A percentile compares a stretch with the other conserved stretches of the same genome.
Conservation (phyloP, 345 rosid species). For the Gossypium arboreum region DNA sequence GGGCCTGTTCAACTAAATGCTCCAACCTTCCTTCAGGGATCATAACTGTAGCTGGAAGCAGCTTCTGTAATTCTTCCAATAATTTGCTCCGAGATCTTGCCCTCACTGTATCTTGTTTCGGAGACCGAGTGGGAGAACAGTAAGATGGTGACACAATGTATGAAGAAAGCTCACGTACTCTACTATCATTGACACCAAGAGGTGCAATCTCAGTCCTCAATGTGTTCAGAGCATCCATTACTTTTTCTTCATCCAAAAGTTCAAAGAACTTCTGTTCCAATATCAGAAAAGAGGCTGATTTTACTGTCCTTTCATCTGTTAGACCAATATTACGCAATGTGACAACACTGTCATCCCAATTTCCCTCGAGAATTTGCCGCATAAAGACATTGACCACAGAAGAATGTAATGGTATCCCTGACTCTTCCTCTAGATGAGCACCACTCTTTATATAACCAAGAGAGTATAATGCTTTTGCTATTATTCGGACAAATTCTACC, state of each 20-base stretch:
- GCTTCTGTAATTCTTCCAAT: slow-evolving; percentile 51
- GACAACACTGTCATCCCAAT: slow-evolving; percentile 50
- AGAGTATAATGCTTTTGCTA: slow-evolving; percentile 52
- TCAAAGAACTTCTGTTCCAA: slow-evolving; percentile 61
- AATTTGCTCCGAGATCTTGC: slow-evolving; percentile 42
- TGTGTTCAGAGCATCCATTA: slow-evolving; percentile 56
- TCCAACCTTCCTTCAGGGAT: slow-evolving; percentile 62
- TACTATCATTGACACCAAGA: slow-evolving; percentile 33
- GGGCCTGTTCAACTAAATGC: slow-evolving; percentile 65
- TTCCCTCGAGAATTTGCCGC: slow-evolving; percentile 49
- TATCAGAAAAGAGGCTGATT: slow-evolving; percentile 54
- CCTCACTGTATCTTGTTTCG: slow-evolving; percentile 24
- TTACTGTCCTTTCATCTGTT: slow-evolving; percentile 36
- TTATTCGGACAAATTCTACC: slow-evolving; percentile 55
- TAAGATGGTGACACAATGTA: slow-evolving; percentile 36
- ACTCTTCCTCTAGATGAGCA: slow-evolving; percentile 59
- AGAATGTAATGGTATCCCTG: slow-evolving; percentile 55
- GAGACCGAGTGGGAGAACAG: slow-evolving; percentile 22
- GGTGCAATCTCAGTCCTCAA: slow-evolving; percentile 61
- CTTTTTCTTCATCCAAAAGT: slow-evolving; percentile 38
- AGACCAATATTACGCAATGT: slow-evolving; percentile 41
- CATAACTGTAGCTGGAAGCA: slow-evolving; percentile 52
- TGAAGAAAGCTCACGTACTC: slow-evolving; percentile 47
- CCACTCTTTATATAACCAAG: slow-evolving; percentile 59
- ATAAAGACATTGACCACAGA: slow-evolving; percentile 35